A percentile compares a stretch with the other conserved stretches of the same genome.
Conservation (phyloP, 2,329 filamentous ascomycete species). For the Cordyceps cateniannulata region DNA sequence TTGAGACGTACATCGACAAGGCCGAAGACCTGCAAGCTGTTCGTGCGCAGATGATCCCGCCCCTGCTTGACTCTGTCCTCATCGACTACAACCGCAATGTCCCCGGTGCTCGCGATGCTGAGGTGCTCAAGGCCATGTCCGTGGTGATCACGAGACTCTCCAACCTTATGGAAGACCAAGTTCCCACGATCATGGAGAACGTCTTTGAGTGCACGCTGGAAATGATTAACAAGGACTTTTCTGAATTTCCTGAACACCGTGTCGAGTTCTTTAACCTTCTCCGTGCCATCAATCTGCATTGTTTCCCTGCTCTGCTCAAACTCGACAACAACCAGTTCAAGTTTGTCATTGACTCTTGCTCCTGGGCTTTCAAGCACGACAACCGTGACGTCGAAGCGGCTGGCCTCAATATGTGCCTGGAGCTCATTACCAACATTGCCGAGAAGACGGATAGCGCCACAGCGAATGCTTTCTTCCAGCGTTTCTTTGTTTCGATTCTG, state of each 20-base stretch:
- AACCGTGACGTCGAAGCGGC: slow-evolving; percentile 96
- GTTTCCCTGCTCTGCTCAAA: slow-evolving; percentile 89
- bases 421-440: slow-evolving; percentile 95
- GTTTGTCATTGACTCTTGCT: slow-evolving; percentile 97
- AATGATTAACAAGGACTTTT: slow-evolving; percentile 99
- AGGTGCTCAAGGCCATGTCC: slow-evolving; percentile 96
- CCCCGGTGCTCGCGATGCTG: slow-evolving; percentile 87
- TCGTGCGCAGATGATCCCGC: slow-evolving; percentile 89
- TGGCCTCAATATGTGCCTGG: slow-evolving; percentile 94
- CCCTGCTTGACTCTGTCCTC: slow-evolving; percentile 85
- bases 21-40: slow-evolving; percentile 94
- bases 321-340: slow-evolving; percentile 97
- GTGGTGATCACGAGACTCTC: slow-evolving; percentile 95
- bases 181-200: slow-evolving; percentile 95
- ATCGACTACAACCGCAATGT: slow-evolving; percentile 98
- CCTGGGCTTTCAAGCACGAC: slow-evolving; percentile 99
- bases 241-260: slow-evolving; percentile 95
- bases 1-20: slow-evolving; percentile 97
- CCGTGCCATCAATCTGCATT: slow-evolving; percentile 91
- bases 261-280: slow-evolving; percentile 99
- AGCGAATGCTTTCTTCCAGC: slow-evolving; percentile 93
- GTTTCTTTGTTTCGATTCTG: slow-evolving; percentile 90
- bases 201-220: slow-evolving; percentile 97
- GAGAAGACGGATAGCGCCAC: slow-evolving; percentile 82
- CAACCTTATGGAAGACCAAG: slow-evolving; percentile 98